These are phyloP conservation scores for Ustilago crameri DNA, from an alignment of 1,284 basidiomycete genomes.

Conservation along the genomic window DNA sequence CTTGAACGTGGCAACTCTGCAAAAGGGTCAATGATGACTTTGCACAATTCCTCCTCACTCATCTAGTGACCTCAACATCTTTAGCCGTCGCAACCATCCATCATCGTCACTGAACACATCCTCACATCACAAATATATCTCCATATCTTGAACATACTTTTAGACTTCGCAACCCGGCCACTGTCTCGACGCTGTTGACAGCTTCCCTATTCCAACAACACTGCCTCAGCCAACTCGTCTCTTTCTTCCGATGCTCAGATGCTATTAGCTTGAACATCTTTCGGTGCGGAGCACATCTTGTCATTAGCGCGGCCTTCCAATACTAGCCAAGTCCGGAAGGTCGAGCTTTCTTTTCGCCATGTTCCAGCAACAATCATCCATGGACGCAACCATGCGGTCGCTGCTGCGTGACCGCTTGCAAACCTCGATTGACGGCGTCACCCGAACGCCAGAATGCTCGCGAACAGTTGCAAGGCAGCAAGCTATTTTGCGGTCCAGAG, in stretches of 20 bases:
- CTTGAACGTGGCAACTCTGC: constrained; percentile 15
- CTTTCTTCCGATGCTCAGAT: constrained; percentile 6
- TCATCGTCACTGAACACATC: background rate
- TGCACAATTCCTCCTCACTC: constrained; percentile 4
- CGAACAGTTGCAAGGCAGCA: constrained; percentile 20
- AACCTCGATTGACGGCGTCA: constrained; percentile 38
- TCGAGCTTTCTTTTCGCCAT: constrained; percentile 1
- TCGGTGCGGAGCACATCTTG: background rate
- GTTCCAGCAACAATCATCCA: constrained; percentile 15
- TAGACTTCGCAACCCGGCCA: background rate
- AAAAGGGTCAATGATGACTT: constrained; percentile 10
- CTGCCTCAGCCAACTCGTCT: background rate
- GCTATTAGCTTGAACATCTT: background rate
- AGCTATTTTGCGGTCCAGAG: constrained; percentile 27
- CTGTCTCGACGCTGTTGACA: no score
- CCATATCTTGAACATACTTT: background rate
- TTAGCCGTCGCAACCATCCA: background rate
- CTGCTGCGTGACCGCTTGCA: constrained; percentile 35
- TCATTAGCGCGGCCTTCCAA: background rate
- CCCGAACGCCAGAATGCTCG: constrained; percentile 28
- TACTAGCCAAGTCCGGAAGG: background rate
- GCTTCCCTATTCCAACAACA: background rate
- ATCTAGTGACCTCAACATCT: constrained; percentile 3
- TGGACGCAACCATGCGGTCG: constrained; percentile 34
- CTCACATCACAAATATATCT: background rate